A percentile compares a stretch with the other conserved stretches of the same genome.
Evolutionary conservation across 768 basidiomycete species (phyloP).

Genomic region (Stropharia rugosoannulata): DNA sequence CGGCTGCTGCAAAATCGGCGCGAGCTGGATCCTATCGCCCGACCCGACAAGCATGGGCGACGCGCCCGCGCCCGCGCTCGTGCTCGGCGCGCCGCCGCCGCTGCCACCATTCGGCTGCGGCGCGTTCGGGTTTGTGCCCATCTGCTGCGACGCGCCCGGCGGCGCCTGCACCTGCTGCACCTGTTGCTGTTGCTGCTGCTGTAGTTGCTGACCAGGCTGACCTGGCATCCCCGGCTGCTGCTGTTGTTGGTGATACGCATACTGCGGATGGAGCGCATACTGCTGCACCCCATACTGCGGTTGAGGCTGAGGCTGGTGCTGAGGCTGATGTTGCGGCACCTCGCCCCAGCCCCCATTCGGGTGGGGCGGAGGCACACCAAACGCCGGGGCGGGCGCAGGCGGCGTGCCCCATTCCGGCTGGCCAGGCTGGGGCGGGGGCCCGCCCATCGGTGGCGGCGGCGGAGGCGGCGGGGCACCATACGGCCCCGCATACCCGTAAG

Average conservation of each 20-base stretch:
- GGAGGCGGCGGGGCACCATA: constrained; percentile 15
- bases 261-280: constrained; percentile 17
- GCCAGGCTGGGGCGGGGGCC: background rate
- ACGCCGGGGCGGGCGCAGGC: constrained; percentile 14
- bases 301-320: constrained; percentile 7
- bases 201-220: background rate
- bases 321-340: constrained; percentile 14
- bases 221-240: background rate
- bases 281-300: constrained; percentile 16
- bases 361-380: constrained; percentile 1
- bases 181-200: constrained; percentile 5
- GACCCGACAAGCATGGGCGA: constrained; percentile 14
- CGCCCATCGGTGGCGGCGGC: constrained; percentile 12
- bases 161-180: constrained; percentile 3
- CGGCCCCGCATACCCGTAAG: constrained; percentile 24
- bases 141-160: background rate
- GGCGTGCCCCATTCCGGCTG: constrained; percentile 23
- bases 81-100: background rate
- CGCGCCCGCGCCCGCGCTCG: background rate
- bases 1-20: constrained; percentile 41
- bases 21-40: constrained; percentile 52
- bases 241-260: constrained; percentile 18
- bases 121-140: background rate
- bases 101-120: background rate
- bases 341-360: constrained; percentile 14